Evolutionary conservation across 257 asterid genomes (phyloP), one percentile per base, ranked within the genome.

Genomic region (Solanum sejunctum): DNA sequence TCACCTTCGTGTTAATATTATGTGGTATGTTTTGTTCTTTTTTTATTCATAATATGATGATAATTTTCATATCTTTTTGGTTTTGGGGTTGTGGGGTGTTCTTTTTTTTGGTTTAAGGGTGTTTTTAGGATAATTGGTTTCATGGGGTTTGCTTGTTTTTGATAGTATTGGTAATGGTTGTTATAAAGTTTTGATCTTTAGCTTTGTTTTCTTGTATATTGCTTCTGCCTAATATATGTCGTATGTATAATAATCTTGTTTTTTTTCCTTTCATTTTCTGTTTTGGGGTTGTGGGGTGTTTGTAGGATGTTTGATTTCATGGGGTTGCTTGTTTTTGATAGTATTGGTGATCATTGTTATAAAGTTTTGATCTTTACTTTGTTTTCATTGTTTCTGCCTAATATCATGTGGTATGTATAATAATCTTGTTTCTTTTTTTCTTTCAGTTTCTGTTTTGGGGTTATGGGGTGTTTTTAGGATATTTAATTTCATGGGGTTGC

Each of bases 1-100:
- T 36, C 99, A 95, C 86, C 98, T 97, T 39, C 99, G 99, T 70
- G 95, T 95, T 84, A 97, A 97, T 89, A 93, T 97, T 66, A 94
- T 95, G 99, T 91, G 99, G 99, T 95, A 75, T 21, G 83, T 21
- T 5, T 26, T 79, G 58, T 78, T 32, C 52, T 56, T 7, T 85
- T 60, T 71, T 82, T 63, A 21, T 83, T 85, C 23, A 41, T 58
- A 28, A 15, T 84, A 6, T 86, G 75, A 10, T 86, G 69, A 71
- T 66, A 26, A 83, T 43, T 82, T 82, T 70, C 13, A 4, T 70
- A 12, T 52, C 18, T 55, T 61, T 55, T n/a, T 39, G 39, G 23
- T 36, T 69, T 36, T 67, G 45, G 12, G 75, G n/a, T 32, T 23
- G 6, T 66, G 47, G 21, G 47, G 43, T 64, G 72, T 67, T 67